Evolutionary conservation across 176 grass and related monocot species (phyloP).

Genomic region (Triticum urartu): DNA sequence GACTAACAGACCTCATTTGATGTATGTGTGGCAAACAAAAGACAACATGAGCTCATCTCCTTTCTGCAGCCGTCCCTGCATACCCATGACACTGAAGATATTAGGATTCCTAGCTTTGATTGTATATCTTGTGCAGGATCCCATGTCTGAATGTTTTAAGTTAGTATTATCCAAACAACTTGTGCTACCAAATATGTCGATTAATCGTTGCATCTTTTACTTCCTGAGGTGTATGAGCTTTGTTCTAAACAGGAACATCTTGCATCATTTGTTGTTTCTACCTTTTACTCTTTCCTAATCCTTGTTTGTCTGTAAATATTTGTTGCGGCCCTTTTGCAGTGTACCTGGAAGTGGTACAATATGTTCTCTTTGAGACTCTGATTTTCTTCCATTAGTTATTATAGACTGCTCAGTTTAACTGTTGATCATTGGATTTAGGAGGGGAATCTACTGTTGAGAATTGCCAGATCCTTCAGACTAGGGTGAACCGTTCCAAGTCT

Average conservation of each 20-base stretch:
- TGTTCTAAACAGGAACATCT: neutral
- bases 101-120: neutral
- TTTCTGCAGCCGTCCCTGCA: neutral
- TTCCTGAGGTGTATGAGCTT: neutral
- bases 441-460: conserved; percentile 83
- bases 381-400: neutral
- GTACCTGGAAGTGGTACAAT: neutral
- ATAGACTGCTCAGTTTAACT: neutral
- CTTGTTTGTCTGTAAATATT: neutral
- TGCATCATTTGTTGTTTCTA: neutral
- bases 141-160: neutral
- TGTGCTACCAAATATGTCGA: neutral
- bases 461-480: conserved; percentile 93
- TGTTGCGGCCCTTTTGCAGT: neutral
- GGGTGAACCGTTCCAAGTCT: conserved; percentile 85
- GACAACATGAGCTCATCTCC: neutral
- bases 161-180: neutral
- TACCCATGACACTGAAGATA: neutral
- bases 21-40: neutral
- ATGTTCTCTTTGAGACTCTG: neutral
- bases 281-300: neutral
- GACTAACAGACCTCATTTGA: neutral
- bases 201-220: neutral
- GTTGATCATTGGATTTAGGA: conserved; percentile 46
- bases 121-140: neutral